Evolutionary conservation across 2,329 filamentous ascomycete species (phyloP).

Genomic region (Ophiognomonia clavigignenti-juglandacearum): DNA sequence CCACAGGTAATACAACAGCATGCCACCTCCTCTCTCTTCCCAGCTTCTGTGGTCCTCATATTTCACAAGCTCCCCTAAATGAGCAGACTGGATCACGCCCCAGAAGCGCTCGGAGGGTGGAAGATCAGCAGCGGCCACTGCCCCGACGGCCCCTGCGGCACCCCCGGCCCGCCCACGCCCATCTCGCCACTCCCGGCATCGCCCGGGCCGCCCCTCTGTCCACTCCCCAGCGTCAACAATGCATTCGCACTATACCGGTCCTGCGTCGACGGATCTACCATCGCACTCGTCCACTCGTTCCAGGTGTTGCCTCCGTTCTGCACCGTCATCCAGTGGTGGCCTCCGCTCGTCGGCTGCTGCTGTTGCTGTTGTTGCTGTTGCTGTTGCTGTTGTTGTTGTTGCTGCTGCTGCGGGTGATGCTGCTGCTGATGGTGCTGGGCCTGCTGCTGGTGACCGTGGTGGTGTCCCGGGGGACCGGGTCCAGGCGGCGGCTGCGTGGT

Average conservation of each 20-base stretch:
- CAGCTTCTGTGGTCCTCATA: no score
- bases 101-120: constrained; percentile 3
- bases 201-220: constrained; percentile 11
- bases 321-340: constrained; percentile 15
- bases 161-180: background rate
- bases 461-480: no score
- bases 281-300: constrained; percentile 50
- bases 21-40: no score
- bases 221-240: constrained; percentile 40
- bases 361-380: no score
- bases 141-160: background rate
- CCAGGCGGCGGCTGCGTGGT: constrained; percentile 30
- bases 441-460: no score
- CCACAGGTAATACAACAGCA: no score
- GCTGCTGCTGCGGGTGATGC: no score
- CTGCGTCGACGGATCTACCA: constrained; percentile 37
- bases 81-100: background rate
- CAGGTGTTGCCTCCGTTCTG: constrained; percentile 37
- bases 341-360: constrained; percentile 1
- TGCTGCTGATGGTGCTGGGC: constrained; percentile 16
- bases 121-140: constrained; percentile 15
- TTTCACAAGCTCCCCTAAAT: no score
- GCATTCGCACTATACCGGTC: constrained; percentile 46
- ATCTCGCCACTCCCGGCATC: constrained; percentile 1
- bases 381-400: no score